These are phyloP conservation scores for Naganishia vaughanmartiniae DNA, from an alignment of 768 basidiomycete genomes.

Conservation along the genomic window DNA sequence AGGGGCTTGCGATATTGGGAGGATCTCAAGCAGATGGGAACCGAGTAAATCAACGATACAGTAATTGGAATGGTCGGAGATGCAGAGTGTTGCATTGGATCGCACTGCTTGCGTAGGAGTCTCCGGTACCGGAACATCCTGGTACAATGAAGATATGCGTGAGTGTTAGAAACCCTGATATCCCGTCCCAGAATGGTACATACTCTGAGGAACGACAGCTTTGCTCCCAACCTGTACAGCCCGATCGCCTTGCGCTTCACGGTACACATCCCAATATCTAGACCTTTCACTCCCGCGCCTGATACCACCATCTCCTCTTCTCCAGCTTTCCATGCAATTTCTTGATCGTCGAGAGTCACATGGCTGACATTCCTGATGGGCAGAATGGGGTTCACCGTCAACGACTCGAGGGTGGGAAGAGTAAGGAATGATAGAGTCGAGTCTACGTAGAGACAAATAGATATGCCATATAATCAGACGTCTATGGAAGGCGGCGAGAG, in stretches of 20 bases:
- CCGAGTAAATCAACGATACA: slow-evolving; percentile 74
- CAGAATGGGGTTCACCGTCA: slow-evolving; percentile 62
- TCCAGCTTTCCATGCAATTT: slow-evolving; percentile 52
- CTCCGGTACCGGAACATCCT: slow-evolving; percentile 52
- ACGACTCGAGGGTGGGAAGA: slow-evolving; percentile 73
- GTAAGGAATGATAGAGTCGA: slow-evolving; percentile 69
- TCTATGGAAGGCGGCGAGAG: background rate
- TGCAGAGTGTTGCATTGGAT: slow-evolving; percentile 63
- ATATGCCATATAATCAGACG: slow-evolving; percentile 57
- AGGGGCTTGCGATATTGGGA: slow-evolving; percentile 72
- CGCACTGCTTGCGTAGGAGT: slow-evolving; percentile 51
- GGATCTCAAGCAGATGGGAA: slow-evolving; percentile 66
- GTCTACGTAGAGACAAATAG: slow-evolving; percentile 39
- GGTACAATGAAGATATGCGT: background rate
- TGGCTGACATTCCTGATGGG: slow-evolving; percentile 76
- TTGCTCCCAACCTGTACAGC: slow-evolving; percentile 47
- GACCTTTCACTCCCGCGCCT: slow-evolving; percentile 15
- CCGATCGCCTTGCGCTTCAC: slow-evolving; percentile 51
- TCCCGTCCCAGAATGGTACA: background rate
- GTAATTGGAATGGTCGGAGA: slow-evolving; percentile 72
- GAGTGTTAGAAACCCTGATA: too few relatives aligned
- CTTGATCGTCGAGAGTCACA: slow-evolving; percentile 74
- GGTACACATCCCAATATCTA: slow-evolving; percentile 49
- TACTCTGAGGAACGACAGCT: slow-evolving; percentile 43
- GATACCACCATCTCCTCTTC: slow-evolving; percentile 29